Evolutionary conservation across 192 early-diverging fungal genomes (phyloP).

Genomic region (Umbelopsis sp.): DNA sequence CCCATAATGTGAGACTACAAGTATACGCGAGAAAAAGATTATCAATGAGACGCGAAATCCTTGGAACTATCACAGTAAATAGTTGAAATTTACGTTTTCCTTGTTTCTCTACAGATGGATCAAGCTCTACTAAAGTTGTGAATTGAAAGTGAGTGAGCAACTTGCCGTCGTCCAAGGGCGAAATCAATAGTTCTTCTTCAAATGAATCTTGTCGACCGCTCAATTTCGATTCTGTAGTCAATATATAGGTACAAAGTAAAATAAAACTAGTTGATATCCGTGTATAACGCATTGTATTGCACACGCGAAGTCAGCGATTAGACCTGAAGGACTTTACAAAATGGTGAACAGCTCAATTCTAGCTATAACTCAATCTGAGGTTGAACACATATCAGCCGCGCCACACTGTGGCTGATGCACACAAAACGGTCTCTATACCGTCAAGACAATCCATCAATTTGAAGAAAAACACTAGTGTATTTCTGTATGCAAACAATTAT

Average conservation of each 20-base stretch:
- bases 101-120: not conserved
- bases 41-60: not conserved
- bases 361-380: too few species aligned
- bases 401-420: not conserved
- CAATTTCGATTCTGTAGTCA: not conserved
- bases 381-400: not conserved
- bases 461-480: not conserved
- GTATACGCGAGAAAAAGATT: slow-evolving; percentile 11
- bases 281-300: too few species aligned
- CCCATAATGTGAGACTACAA: slow-evolving; percentile 68
- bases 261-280: not conserved
- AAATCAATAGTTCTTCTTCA: slow-evolving; percentile 69
- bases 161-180: slow-evolving; percentile 76
- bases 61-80: not conserved
- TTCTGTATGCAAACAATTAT: slow-evolving; percentile 12
- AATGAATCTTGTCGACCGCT: slow-evolving; percentile 36
- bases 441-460: not conserved
- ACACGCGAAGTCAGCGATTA: too few species aligned
- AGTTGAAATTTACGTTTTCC: not conserved
- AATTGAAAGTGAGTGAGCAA: slow-evolving; percentile 86
- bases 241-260: not conserved
- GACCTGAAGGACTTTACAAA: too few species aligned
- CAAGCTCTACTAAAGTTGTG: slow-evolving; percentile 44
- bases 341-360: too few species aligned
- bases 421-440: not conserved